A percentile compares a stretch with the other conserved stretches of the same genome.
Evolutionary conservation across 2,329 filamentous ascomycete genomes (phyloP).

Genomic region (Fusarium nisikadoi): DNA sequence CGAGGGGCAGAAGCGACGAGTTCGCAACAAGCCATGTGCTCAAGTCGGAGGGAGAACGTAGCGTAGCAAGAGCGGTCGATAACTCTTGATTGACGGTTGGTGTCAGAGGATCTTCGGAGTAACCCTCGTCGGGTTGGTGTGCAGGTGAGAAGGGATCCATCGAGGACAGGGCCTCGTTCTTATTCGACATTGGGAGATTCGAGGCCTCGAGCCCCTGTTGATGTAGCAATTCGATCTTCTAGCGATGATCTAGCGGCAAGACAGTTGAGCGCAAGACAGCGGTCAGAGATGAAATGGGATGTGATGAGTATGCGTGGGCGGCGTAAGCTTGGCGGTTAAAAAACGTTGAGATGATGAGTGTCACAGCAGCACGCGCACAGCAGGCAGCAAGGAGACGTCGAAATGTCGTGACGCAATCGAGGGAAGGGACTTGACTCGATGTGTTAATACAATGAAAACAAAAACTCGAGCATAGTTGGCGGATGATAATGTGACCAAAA

Average conservation of each 20-base stretch:
- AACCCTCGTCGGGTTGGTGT: slow-evolving; percentile 82
- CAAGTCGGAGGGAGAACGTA: slow-evolving; percentile 56
- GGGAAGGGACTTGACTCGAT: neutral
- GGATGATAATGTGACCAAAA: slow-evolving; percentile 15
- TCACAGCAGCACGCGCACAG: slow-evolving; percentile 27
- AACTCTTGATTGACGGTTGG: slow-evolving; percentile 50
- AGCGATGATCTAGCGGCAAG: neutral
- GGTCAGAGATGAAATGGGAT: neutral
- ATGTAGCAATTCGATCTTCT: slow-evolving; percentile 11
- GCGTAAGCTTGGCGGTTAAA: neutral
- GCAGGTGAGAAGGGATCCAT: slow-evolving; percentile 63
- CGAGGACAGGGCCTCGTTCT: slow-evolving; percentile 41
- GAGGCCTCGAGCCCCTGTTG: slow-evolving; percentile 38
- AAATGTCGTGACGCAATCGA: slow-evolving; percentile 10
- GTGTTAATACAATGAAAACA: neutral
- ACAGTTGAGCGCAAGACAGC: slow-evolving; percentile 1
- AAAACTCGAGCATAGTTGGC: neutral
- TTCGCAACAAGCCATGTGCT: slow-evolving; percentile 62
- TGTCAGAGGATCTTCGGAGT: slow-evolving; percentile 78
- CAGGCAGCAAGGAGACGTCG: slow-evolving; percentile 5
- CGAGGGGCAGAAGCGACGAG: slow-evolving; percentile 59
- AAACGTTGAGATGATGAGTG: slow-evolving; percentile 17
- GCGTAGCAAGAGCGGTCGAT: slow-evolving; percentile 48
- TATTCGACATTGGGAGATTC: slow-evolving; percentile 43
- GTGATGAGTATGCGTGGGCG: neutral